Evolutionary conservation across 176 grass and related monocot species (phyloP).

Genomic region (Phragmites australis): DNA sequence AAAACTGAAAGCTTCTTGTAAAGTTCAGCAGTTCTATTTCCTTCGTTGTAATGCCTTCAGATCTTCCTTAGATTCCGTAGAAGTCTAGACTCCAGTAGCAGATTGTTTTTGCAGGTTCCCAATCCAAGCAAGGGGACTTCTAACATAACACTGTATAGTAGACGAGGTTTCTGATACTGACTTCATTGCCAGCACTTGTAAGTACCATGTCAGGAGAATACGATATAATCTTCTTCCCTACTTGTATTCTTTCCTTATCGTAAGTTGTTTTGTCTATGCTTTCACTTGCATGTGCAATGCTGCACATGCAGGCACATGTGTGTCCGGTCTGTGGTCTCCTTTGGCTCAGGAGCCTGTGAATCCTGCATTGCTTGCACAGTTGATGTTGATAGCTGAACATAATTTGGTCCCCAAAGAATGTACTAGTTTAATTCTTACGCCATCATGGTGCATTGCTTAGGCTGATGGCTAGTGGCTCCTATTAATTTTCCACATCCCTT

Average conservation of each 20-base stretch:
- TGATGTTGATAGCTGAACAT: conserved; percentile 43
- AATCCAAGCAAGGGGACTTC: conserved; percentile 20
- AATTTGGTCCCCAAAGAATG: conserved; percentile 37
- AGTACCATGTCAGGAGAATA: conserved; percentile 1
- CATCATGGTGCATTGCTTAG: conserved; percentile 30
- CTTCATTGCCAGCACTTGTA: conserved; percentile 23
- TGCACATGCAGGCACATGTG: conserved; percentile 22
- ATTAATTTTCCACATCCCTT: neutral
- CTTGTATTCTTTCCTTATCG: neutral
- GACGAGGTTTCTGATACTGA: conserved; percentile 28
- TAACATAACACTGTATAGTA: conserved; percentile 42
- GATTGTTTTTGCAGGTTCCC: conserved; percentile 14
- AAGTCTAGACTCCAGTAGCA: neutral
- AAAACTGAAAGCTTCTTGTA: conserved; percentile 38
- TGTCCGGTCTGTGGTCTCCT: neutral
- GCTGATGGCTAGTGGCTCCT: neutral
- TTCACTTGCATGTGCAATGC: conserved; percentile 20
- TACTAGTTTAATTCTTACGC: conserved; percentile 20
- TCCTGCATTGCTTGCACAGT: conserved; percentile 13
- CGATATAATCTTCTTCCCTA: neutral
- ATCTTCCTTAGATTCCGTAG: conserved; percentile 23
- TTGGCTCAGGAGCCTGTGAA: conserved; percentile 2
- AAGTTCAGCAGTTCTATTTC: conserved; percentile 25
- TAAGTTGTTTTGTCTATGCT: conserved; percentile 1
- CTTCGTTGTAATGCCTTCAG: conserved; percentile 7